Conservation (phyloP, 2,329 filamentous ascomycete genomes). For the Aspergillus arachidicola region DNA sequence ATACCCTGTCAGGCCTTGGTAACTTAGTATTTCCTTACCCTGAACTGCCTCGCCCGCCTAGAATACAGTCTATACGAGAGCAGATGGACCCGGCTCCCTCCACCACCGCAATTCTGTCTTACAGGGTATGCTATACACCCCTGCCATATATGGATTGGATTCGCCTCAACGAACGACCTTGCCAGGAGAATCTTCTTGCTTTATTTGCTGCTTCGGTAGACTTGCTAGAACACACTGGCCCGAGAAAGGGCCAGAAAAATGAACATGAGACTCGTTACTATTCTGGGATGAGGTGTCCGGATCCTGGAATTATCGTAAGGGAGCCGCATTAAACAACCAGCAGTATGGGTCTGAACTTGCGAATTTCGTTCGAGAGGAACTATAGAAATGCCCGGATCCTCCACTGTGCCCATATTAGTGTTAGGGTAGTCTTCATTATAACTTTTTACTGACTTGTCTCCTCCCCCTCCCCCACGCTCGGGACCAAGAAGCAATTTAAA, state of each 20-base stretch:
- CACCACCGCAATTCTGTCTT: not conserved
- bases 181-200: not conserved
- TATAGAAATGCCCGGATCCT: no score
- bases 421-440: no score
- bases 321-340: not conserved
- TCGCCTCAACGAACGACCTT: not conserved
- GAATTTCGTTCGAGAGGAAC: not conserved
- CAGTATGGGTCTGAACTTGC: not conserved
- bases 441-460: no score
- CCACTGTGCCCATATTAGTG: no score
- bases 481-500: no score
- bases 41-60: not conserved
- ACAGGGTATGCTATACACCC: not conserved
- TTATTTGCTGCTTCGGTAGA: not conserved
- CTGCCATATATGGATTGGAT: not conserved
- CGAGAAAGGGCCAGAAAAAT: not conserved
- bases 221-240: not conserved
- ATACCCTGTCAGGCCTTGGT: not conserved
- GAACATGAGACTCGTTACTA: not conserved
- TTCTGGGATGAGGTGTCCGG: not conserved
- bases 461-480: no score
- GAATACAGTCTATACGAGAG: not conserved
- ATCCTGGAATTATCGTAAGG: not conserved
- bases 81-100: not conserved
- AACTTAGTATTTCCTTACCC: not conserved